Conservation (phyloP, 2,329 filamentous ascomycete genomes). For the Pseudocercospora fijiensis region DNA sequence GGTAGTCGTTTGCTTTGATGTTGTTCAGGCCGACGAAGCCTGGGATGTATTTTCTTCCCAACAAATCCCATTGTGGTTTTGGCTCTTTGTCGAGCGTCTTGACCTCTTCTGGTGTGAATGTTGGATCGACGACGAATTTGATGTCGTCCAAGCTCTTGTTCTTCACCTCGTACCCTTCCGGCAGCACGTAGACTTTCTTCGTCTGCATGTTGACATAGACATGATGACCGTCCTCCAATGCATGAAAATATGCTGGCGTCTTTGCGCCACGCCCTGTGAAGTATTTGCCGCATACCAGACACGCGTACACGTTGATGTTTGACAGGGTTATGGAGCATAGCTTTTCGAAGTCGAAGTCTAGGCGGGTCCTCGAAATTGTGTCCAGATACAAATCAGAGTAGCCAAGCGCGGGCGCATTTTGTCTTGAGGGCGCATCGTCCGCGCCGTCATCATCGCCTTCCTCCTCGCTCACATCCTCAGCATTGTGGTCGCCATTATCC, state of each 20-base stretch:
- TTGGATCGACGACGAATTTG: slow-evolving; percentile 93
- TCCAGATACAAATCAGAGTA: slow-evolving; percentile 97
- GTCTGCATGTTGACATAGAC: slow-evolving; percentile 98
- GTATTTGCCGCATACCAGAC: slow-evolving; percentile 95
- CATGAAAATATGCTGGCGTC: slow-evolving; percentile 96
- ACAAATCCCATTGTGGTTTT: slow-evolving; percentile 70
- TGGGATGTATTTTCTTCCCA: slow-evolving; percentile 81
- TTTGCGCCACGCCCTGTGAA: slow-evolving; percentile 91
- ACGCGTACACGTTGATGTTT: slow-evolving; percentile 98
- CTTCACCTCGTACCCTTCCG: slow-evolving; percentile 94
- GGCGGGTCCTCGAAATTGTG: slow-evolving; percentile 86
- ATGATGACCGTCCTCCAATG: slow-evolving; percentile 91
- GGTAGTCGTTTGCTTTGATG: slow-evolving; percentile 98
- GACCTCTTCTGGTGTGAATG: slow-evolving; percentile 78
- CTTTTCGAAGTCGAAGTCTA: slow-evolving; percentile 99
- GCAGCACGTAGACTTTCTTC: slow-evolving; percentile 85
- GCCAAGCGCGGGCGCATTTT: slow-evolving; percentile 76
- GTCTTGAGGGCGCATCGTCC: slow-evolving; percentile 55
- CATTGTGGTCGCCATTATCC: slow-evolving; percentile 34
- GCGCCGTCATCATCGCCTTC: slow-evolving; percentile 58
- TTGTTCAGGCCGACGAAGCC: slow-evolving; percentile 99
- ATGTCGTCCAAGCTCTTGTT: slow-evolving; percentile 96
- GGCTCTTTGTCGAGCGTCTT: slow-evolving; percentile 67
- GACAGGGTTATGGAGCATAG: slow-evolving; percentile 92
- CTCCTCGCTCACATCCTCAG: slow-evolving; percentile 37